These are phyloP conservation scores for Thraustochytrium striatum DNA, from an alignment of 352 stramenopile genomes.

Conservation along the genomic window DNA sequence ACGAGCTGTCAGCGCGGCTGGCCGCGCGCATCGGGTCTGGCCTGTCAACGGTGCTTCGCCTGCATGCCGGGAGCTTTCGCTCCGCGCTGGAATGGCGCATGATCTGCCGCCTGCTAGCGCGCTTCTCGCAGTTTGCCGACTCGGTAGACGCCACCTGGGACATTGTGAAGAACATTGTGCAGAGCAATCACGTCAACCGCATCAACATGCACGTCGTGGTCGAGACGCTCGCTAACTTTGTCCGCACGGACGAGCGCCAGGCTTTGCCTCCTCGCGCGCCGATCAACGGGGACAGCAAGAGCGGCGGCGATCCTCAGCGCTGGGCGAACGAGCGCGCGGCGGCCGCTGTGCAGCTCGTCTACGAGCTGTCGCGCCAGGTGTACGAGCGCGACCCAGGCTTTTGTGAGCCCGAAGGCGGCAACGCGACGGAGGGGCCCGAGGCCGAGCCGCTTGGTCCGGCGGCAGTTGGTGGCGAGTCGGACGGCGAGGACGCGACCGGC, in stretches of 20 bases:
- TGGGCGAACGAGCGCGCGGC: background rate
- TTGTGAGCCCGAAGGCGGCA: background rate
- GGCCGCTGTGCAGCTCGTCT: constrained; percentile 17
- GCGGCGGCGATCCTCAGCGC: no score
- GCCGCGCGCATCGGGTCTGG: constrained; percentile 29
- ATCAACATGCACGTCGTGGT: constrained; percentile 41
- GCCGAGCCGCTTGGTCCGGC: background rate
- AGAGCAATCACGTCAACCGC: constrained; percentile 14
- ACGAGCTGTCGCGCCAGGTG: constrained; percentile 28
- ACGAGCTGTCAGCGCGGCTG: constrained; percentile 13
- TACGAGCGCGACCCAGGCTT: constrained; percentile 12
- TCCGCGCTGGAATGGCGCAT: constrained; percentile 29
- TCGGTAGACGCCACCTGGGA: constrained; percentile 36
- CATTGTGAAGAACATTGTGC: constrained; percentile 18
- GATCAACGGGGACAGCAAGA: no score
- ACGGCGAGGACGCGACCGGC: background rate
- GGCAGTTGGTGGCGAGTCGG: background rate
- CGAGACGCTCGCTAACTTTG: constrained; percentile 22
- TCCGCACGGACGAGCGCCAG: constrained; percentile 14
- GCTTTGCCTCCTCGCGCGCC: background rate
- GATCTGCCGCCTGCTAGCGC: constrained; percentile 14
- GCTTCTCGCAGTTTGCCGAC: constrained; percentile 32
- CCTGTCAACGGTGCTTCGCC: constrained; percentile 22
- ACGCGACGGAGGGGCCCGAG: background rate
- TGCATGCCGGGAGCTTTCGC: constrained; percentile 9